Evolutionary conservation across 2,329 filamentous ascomycete species (phyloP).

Genomic region (Calonectria pseudoreteaudii): DNA sequence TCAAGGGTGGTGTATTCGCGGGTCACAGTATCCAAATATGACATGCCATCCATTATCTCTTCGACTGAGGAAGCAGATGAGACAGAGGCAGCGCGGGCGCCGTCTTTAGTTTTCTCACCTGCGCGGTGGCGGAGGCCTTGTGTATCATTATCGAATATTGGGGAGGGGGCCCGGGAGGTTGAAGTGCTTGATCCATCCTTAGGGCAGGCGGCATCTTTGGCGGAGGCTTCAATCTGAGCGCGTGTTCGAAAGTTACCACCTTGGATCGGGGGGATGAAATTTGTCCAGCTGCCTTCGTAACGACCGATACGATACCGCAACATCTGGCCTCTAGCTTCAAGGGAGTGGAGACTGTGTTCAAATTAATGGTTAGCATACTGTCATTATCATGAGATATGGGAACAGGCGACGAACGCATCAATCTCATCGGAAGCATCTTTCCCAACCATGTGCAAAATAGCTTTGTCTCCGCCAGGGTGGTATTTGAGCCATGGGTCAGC

Average conservation of each 20-base stretch:
- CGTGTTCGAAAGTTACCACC: conserved; percentile 78
- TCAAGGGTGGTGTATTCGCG: conserved; percentile 81
- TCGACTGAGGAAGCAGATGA: conserved; percentile 70
- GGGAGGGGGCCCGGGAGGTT: conserved; percentile 65
- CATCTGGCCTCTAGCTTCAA: conserved; percentile 82
- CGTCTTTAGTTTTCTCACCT: conserved; percentile 22
- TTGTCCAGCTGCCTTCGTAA: conserved; percentile 84
- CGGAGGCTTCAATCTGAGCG: conserved; percentile 46
- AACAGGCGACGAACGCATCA: conserved; percentile 73
- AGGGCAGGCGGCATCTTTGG: conserved; percentile 25
- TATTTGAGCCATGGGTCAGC: conserved; percentile 89
- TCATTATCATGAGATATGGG: neutral
- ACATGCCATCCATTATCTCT: conserved; percentile 64
- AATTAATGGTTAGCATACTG: conserved; percentile 25
- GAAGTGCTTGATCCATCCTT: conserved; percentile 56
- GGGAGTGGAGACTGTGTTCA: conserved; percentile 78
- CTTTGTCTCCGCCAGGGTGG: conserved; percentile 91
- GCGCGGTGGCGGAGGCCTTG: conserved; percentile 47
- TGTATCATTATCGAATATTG: conserved; percentile 58
- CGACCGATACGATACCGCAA: conserved; percentile 84
- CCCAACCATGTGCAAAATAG: conserved; percentile 93
- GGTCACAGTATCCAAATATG: conserved; percentile 79
- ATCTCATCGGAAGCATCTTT: conserved; percentile 96
- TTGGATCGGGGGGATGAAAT: conserved; percentile 92
- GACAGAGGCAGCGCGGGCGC: conserved; percentile 60